phyloP scores from a whole-genome alignment of 139 green algal species.

The Protoeuglena noctilucae region DNA sequence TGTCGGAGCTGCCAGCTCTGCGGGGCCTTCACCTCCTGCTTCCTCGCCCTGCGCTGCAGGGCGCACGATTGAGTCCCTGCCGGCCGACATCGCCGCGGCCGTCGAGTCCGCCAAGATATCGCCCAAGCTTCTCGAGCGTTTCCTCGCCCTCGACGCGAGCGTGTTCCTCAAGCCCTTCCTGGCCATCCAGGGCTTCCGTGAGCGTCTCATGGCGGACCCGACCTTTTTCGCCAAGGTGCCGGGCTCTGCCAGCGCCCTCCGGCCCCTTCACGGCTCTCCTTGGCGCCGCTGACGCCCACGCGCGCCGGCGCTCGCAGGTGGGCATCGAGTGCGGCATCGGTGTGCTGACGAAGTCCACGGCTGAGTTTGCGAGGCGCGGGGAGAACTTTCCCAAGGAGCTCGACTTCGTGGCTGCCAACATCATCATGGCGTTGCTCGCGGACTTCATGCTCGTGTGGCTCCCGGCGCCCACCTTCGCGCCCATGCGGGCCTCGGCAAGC shows the following conservation, averaged over 20 bases:
- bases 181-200: conserved; percentile 56
- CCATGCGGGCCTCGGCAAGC: not conserved
- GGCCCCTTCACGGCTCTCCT: not conserved
- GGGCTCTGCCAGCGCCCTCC: conserved; percentile 29
- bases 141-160: conserved; percentile 46
- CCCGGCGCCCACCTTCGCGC: conserved; percentile 65
- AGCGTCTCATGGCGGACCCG: conserved; percentile 81
- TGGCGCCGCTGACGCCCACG: no score
- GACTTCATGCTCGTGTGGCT: conserved; percentile 99
- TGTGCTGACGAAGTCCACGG: conserved; percentile 73
- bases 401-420: conserved; percentile 90
- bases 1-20: conserved; percentile 3
- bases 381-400: conserved; percentile 51
- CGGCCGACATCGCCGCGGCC: conserved; percentile 43
- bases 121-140: conserved; percentile 42
- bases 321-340: conserved; percentile 70
- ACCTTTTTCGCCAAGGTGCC: conserved; percentile 85
- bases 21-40: not conserved
- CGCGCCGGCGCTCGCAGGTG: not conserved
- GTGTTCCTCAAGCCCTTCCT: conserved; percentile 42
- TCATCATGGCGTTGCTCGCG: conserved; percentile 91
- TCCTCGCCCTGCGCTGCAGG: conserved; percentile 12
- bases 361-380: conserved; percentile 69
- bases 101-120: conserved; percentile 29
- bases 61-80: conserved; percentile 21